Percentiles rank a stretch among this genome's conserved stretches.
Evolutionary conservation across 2,329 filamentous ascomycete species (phyloP).

Genomic region (Talaromyces sp.): DNA sequence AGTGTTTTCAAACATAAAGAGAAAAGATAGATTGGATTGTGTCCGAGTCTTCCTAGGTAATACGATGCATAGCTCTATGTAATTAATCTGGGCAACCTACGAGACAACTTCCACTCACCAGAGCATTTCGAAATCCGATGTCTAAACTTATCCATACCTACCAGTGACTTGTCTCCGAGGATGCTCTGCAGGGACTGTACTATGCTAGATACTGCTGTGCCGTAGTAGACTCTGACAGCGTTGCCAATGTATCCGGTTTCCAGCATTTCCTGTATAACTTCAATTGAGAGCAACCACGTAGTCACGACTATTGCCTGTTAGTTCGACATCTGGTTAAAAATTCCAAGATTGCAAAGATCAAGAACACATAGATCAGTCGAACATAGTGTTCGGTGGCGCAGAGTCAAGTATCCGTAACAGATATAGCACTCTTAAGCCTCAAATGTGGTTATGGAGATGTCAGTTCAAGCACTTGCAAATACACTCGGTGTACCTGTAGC

Average conservation of each 20-base stretch:
- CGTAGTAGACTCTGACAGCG: not conserved
- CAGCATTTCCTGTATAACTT: not conserved
- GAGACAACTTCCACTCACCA: not conserved
- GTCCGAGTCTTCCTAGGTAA: not conserved
- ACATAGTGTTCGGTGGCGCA: no score
- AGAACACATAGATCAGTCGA: not conserved
- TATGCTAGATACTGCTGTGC: not conserved
- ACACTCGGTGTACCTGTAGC: not conserved
- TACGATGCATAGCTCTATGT: not conserved
- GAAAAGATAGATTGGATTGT: not conserved
- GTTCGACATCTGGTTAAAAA: not conserved
- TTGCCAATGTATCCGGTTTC: not conserved
- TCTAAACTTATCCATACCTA: not conserved
- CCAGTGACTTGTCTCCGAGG: not conserved
- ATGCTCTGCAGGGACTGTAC: not conserved
- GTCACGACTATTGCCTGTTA: not conserved
- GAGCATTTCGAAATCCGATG: not conserved
- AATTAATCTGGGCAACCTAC: not conserved
- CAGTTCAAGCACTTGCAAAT: not conserved
- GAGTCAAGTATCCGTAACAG: not conserved
- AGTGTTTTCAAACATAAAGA: not conserved
- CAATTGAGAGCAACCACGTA: not conserved
- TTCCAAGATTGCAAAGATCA: not conserved
- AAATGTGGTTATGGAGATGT: not conserved
- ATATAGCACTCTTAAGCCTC: not conserved